Percentiles rank a stretch among this genome's conserved stretches.
phyloP scores from a whole-genome alignment of 176 grass and related monocot genomes.

The Phoenix roebelenii region DNA sequence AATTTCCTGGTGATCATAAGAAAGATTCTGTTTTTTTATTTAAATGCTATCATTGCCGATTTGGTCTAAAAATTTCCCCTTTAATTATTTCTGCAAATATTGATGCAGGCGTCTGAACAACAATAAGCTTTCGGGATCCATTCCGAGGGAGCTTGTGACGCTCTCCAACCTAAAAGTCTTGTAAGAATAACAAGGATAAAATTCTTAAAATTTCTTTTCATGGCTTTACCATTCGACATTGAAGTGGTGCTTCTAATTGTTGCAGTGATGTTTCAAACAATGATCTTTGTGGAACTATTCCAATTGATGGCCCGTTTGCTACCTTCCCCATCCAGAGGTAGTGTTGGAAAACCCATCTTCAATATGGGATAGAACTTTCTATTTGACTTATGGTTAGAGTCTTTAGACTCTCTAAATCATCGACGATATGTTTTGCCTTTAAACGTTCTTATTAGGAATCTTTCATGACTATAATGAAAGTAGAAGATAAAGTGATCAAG shows the following conservation, averaged over 20 bases:
- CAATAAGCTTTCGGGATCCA: conserved; percentile 78
- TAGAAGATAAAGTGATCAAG: no score
- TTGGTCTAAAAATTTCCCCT: not conserved
- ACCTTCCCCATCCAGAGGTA: conserved; percentile 80
- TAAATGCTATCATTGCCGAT: conserved; percentile 5
- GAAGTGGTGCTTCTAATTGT: not conserved
- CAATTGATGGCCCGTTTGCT: conserved; percentile 82
- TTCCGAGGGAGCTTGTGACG: conserved; percentile 73
- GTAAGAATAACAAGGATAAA: conserved; percentile 26
- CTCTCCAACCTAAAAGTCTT: conserved; percentile 89
- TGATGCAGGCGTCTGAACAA: conserved; percentile 67
- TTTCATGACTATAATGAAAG: no score
- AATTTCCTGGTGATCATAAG: not conserved
- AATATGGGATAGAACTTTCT: no score
- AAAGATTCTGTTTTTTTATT: not conserved
- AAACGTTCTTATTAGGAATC: no score
- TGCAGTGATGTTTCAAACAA: conserved; percentile 85
- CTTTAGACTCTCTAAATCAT: no score
- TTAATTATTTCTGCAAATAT: not conserved
- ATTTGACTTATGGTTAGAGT: no score
- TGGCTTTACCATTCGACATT: not conserved
- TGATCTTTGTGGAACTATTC: conserved; percentile 92
- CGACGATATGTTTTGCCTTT: no score
- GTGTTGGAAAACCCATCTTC: not conserved
- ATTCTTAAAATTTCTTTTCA: no score